Evolutionary conservation across 2,329 filamentous ascomycete genomes (phyloP), one percentile per base, ranked within the genome.

Genomic region (Huntiella moniliformis): DNA sequence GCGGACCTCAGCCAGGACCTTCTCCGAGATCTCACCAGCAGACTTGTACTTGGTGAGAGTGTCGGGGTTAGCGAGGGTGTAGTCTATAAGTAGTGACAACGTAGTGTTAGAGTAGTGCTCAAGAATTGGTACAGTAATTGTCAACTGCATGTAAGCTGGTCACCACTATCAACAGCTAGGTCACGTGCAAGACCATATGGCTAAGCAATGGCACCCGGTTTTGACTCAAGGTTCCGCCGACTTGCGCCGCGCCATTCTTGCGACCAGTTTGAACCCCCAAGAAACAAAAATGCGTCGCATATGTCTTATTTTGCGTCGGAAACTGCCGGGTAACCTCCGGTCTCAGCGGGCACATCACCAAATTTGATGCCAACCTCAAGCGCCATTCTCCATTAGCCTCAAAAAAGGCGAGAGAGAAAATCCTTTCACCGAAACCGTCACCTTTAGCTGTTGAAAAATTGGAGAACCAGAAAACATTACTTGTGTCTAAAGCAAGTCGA

Each of bases 1-100:
- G 50, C 73, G 68, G 54, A 98, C 88, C 56, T 81, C 80, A 57
- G 86, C 84, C 55, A 98, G 77, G 55, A 93, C 88, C 70, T 88
- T 94, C 64, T 95, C 84, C 44, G 88, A 91, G 66, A 98, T 96
- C 62, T 82, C 73, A 52, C 83, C 88, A 48, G 91, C 91, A 54
- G 82, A 87, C 79, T 94, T 96, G 75, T 96, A 96, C 74, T 96
- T 98, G 67, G 91, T 96, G 57, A 98, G 74, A 57, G 86, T 95
- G 63, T 92, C 83, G 51, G 83, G 84, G 71, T 92, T 91, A 64
- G 78, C 83, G 63, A 95, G 77, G 55, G 82, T 74, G 69, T 92
- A 87, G 63, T 93, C 84, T 93, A 56, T n/a, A 40, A 35, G 38
- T 51, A 33, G 35, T 46, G 34, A 43, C 16, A 35, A 44, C 13